Evolutionary conservation across 73 alveolate species (phyloP), one percentile per base, ranked within the genome.

Genomic region (Strombidium stylifer): DNA sequence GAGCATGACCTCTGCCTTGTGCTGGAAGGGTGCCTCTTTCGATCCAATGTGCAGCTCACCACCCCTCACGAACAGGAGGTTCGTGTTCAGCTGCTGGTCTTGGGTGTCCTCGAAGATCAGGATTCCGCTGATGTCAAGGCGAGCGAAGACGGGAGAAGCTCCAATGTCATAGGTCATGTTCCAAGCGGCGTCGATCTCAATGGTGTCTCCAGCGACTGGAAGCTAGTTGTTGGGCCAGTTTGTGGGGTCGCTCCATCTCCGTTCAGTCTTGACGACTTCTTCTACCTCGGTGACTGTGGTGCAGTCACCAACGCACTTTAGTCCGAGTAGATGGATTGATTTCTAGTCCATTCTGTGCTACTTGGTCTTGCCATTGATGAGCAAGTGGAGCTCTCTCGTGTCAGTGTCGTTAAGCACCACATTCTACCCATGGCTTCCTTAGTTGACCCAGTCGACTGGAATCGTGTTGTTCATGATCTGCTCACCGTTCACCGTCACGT

Each of bases 1-100:
- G 34, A 86, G 54, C 1, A 83, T 73, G 16, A 86, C 73, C 35
- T 44, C 48, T 23, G 66, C 77, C 15, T 81, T 52, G 14, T 72
- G 66, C 23, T 51, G 44, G 41, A 73, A 76, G 40, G 96, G 90
- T n/a, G 23, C 37, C 23, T 31, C 53, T 19, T 28, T 21, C 1
- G 59, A 24, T 0, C 86, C 86, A 26, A 40, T 37, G n/a, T 36
- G 19, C 26, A 72, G 53, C 23, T 41, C 61, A 42, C 86, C 86
- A 15, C 27, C 73, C 34, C 86, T 72, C 5, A 72, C 66, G 28
- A 52, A 72, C 0, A 72, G 58, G 42, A 6, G 10, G 10, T 32
- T 32, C n/a, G 42, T 10, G 4, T 32, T 6, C n/a, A 32, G 42
- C 4, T 32, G n/a, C n/a, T n/a, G 25, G 14, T 57, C 0, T 18